A percentile compares a stretch with the other conserved stretches of the same genome.
Evolutionary conservation across 1,284 basidiomycete genomes (phyloP).

Genomic region (Fomitopsis schrenkii): DNA sequence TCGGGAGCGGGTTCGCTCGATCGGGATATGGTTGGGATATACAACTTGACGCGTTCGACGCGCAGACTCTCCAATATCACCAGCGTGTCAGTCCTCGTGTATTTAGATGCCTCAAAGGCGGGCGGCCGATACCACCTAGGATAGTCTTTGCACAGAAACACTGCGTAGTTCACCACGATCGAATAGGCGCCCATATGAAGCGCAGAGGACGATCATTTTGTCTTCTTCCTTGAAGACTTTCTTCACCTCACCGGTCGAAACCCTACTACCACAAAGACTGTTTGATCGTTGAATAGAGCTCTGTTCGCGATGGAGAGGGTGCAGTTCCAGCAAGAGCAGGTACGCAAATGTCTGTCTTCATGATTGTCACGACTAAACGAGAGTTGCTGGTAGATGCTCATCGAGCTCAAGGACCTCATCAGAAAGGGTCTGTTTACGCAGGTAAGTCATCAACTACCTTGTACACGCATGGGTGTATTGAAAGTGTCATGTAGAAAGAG

Average conservation of each 20-base stretch:
- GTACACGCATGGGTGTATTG: background rate
- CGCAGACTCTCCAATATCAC: too few species aligned
- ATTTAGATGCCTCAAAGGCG: too few species aligned
- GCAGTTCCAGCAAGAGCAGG: constrained; percentile 92
- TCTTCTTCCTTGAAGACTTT: background rate
- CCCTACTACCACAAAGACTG: too few species aligned
- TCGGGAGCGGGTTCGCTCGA: background rate
- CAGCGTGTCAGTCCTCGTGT: too few species aligned
- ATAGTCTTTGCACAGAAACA: too few species aligned
- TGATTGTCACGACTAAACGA: constrained; percentile 3
- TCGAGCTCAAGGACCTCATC: constrained; percentile 92
- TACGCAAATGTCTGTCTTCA: constrained; percentile 17
- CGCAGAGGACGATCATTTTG: background rate
- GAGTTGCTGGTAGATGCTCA: constrained; percentile 67
- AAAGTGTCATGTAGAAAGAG: constrained; percentile 51
- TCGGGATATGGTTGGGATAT: background rate
- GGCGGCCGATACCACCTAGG: too few species aligned
- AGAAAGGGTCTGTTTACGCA: constrained; percentile 85
- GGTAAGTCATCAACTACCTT: constrained; percentile 38
- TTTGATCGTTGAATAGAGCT: background rate
- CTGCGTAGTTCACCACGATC: background rate
- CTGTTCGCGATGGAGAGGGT: constrained; percentile 77
- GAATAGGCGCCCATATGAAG: background rate
- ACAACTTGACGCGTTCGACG: too few species aligned
- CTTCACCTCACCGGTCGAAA: background rate